A percentile compares a stretch with the other conserved stretches of the same genome.
Conservation (phyloP, 352 stramenopile species). For the Aphanomyces stellatus region DNA sequence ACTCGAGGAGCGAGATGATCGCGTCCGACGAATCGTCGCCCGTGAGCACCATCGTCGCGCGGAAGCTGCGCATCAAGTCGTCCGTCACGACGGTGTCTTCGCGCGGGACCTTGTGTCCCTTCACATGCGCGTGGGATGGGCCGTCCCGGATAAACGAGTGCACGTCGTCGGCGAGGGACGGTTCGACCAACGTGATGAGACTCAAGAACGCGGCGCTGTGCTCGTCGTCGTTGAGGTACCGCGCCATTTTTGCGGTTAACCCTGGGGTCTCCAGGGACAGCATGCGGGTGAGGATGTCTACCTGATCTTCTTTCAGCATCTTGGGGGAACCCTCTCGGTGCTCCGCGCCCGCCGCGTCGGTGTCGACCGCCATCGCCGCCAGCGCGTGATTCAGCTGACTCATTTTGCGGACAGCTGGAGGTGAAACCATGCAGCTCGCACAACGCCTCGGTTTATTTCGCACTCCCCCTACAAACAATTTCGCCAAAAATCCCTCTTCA, state of each 20-base stretch:
- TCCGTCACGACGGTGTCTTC: constrained; percentile 40
- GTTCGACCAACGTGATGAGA: constrained; percentile 56
- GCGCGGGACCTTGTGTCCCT: constrained; percentile 24
- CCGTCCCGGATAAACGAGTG: constrained; percentile 31
- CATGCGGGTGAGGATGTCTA: constrained; percentile 12
- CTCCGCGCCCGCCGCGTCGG: background rate
- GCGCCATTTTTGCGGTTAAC: constrained; percentile 48
- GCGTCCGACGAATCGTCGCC: constrained; percentile 75
- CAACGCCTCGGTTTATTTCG: background rate
- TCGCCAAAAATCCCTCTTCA: background rate
- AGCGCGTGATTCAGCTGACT: constrained; percentile 17
- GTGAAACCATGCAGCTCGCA: background rate
- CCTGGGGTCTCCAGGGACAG: constrained; percentile 29
- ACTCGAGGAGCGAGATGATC: constrained; percentile 69
- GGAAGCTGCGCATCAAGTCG: constrained; percentile 65
- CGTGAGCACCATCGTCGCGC: constrained; percentile 84
- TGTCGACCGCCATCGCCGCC: constrained; percentile 4
- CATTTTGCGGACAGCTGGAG: background rate
- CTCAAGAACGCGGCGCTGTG: constrained; percentile 44
- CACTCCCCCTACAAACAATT: no score
- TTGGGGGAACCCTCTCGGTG: background rate
- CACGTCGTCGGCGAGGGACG: constrained; percentile 24
- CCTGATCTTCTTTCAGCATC: constrained; percentile 2
- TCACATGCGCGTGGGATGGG: constrained; percentile 23
- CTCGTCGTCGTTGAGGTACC: constrained; percentile 50